Percentiles rank a stretch among this genome's conserved stretches.
Evolutionary conservation across 176 grass and related monocot species (phyloP).

Genomic region (Cenchrus fungigraminus): DNA sequence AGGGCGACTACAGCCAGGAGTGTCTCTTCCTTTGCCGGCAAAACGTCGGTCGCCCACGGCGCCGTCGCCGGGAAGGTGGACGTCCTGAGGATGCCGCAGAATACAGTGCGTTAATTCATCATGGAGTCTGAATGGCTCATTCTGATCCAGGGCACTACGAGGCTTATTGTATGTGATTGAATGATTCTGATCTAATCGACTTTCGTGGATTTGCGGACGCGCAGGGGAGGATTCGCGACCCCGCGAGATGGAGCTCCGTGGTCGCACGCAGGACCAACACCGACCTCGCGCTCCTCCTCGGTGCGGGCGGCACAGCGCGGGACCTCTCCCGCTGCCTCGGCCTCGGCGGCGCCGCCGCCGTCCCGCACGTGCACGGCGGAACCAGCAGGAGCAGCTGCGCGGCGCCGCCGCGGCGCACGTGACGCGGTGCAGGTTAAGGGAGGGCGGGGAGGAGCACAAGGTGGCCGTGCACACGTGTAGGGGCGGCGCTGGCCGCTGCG

Average conservation of each 20-base stretch:
- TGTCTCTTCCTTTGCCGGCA: too few relatives aligned
- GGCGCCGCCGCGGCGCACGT: constrained; percentile 44
- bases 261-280: constrained; percentile 20
- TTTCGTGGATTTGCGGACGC: too few relatives aligned
- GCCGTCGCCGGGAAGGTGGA: constrained; percentile 32
- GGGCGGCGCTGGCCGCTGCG: constrained; percentile 32
- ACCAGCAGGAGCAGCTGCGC: constrained; percentile 66
- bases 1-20: constrained; percentile 47
- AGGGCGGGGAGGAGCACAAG: constrained; percentile 63
- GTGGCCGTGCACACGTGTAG: constrained; percentile 57
- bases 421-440: constrained; percentile 60
- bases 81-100: too few relatives aligned
- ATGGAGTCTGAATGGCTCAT: too few relatives aligned
- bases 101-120: too few relatives aligned
- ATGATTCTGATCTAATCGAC: too few relatives aligned
- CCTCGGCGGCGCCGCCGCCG: neutral
- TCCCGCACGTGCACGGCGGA: neutral
- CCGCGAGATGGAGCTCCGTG: too few relatives aligned
- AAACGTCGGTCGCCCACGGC: neutral
- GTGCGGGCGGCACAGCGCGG: constrained; percentile 20
- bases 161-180: too few relatives aligned
- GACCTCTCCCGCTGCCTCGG: constrained; percentile 47
- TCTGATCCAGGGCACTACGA: too few relatives aligned
- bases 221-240: too few relatives aligned
- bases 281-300: constrained; percentile 68